Evolutionary conservation across 257 asterid genomes (phyloP).

Genomic region (Solanum chiquidenum): DNA sequence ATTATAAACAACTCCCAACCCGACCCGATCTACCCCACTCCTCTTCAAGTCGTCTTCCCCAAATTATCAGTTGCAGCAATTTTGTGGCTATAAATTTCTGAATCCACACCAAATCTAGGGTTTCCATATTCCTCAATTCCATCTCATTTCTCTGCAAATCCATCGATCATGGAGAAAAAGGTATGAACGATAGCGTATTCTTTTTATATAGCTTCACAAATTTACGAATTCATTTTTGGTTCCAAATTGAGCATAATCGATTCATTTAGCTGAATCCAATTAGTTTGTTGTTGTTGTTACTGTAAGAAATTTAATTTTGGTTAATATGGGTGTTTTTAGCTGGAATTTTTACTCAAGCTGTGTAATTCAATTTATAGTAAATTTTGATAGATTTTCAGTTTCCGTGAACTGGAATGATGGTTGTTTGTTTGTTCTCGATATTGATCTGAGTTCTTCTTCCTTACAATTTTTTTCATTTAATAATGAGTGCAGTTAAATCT

Average conservation of each 20-base stretch:
- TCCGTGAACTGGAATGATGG: constrained; percentile 35
- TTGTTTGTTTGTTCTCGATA: constrained; percentile 43
- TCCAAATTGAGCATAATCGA: not conserved
- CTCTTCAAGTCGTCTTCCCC: not conserved
- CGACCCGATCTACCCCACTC: not conserved
- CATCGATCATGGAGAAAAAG: not conserved
- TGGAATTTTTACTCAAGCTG: not conserved
- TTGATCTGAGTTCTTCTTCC: constrained; percentile 35
- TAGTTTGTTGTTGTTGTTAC: not conserved
- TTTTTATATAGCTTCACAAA: not conserved
- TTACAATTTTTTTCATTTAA: not conserved
- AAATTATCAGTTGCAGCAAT: not conserved
- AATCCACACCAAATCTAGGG: not conserved
- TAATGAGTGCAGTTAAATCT: not conserved
- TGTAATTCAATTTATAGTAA: not conserved
- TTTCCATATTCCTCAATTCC: not conserved
- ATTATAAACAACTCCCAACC: not conserved
- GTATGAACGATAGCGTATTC: not conserved
- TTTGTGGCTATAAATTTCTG: not conserved
- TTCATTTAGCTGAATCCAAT: not conserved
- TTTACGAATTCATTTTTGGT: not conserved
- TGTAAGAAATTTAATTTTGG: not conserved
- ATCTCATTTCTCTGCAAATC: not conserved
- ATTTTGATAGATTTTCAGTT: not conserved
- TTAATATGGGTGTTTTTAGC: not conserved